Evolutionary conservation across 129 eudicot genomes (phyloP), one percentile per base, ranked within the genome.

Genomic region (Chrysanthemum lavandulifolium): DNA sequence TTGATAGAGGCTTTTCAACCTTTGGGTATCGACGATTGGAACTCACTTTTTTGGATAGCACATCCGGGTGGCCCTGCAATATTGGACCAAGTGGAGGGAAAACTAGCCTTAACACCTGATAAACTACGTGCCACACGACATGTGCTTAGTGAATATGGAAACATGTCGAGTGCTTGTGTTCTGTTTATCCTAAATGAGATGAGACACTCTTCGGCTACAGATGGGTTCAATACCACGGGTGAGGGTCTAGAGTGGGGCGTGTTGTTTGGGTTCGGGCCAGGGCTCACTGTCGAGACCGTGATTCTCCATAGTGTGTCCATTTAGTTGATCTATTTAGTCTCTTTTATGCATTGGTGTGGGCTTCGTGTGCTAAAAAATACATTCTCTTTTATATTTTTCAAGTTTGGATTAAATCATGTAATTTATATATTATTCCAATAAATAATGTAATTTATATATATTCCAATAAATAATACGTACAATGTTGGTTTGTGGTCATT

Each of bases 81-180:
- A 10, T 53, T 78, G 51, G 72, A 78, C 49, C 50, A 71, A 40
- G 77, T 69, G 14, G 76, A 77, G 71, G 64, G 21, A 69, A 69
- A 77, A 23, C 62, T 77, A 50, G 62, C 54, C 72, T 60, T 78
- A 10, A 56, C 13, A 9, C 76, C 76, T 27, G 66, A 78, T 61
- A 78, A 78, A 45, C 65, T 78, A 52, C 65, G 27, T 31, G 82
- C 76, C 76, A 12, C 82, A 40, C 56, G 82, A 14, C 77, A 49
- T 3, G 77, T 78, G 31, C 71, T 78, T 4, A 23, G 76, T 9
- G 82, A 78, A 71, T 78, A 78, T 25, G 96, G 96, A 9, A 89
- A 89, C 69, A 81, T 89, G 96, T 86, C 89, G 11, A 84, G 96
- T 68, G 87, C 96, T 10, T 81, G 87, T 64, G 96, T 88, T 13